Conservation (phyloP, 495 filamentous ascomycete species). For the Hyaloscypha finlandica region DNA sequence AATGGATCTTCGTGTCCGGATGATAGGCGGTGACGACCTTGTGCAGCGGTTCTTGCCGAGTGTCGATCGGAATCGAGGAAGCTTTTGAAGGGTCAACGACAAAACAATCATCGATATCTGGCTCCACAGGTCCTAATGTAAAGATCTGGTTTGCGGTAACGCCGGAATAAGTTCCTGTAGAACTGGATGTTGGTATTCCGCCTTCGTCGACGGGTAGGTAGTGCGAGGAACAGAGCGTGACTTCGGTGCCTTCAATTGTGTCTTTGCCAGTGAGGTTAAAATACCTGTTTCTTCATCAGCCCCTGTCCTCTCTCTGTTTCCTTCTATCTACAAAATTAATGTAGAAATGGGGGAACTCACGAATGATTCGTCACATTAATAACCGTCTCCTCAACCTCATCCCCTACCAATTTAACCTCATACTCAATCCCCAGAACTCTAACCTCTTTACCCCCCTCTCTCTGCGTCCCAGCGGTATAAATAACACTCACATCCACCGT, state of each 20-base stretch:
- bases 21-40: slow-evolving; percentile 69
- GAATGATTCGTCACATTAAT: slow-evolving; percentile 95
- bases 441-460: slow-evolving; percentile 56
- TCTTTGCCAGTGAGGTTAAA: slow-evolving; percentile 77
- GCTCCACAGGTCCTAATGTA: slow-evolving; percentile 62
- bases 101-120: slow-evolving; percentile 90
- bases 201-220: slow-evolving; percentile 74
- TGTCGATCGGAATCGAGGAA: slow-evolving; percentile 70
- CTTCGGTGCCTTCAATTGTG: slow-evolving; percentile 73
- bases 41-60: slow-evolving; percentile 62
- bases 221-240: slow-evolving; percentile 66
- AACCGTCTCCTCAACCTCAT: slow-evolving; percentile 77
- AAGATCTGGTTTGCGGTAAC: slow-evolving; percentile 67
- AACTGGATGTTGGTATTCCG: slow-evolving; percentile 65
- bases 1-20: slow-evolving; percentile 68
- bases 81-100: slow-evolving; percentile 63
- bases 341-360: slow-evolving; percentile 45
- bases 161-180: slow-evolving; percentile 55
- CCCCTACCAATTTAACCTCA: slow-evolving; percentile 77
- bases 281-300: slow-evolving; percentile 60
- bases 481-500: slow-evolving; percentile 75
- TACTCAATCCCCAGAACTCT: slow-evolving; percentile 81
- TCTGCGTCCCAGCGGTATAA: slow-evolving; percentile 74
- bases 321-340: too few species aligned
- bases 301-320: neutral